A percentile compares a stretch with the other conserved stretches of the same genome.
Conservation (phyloP, 2,329 filamentous ascomycete genomes). For the Claviceps sp. region DNA sequence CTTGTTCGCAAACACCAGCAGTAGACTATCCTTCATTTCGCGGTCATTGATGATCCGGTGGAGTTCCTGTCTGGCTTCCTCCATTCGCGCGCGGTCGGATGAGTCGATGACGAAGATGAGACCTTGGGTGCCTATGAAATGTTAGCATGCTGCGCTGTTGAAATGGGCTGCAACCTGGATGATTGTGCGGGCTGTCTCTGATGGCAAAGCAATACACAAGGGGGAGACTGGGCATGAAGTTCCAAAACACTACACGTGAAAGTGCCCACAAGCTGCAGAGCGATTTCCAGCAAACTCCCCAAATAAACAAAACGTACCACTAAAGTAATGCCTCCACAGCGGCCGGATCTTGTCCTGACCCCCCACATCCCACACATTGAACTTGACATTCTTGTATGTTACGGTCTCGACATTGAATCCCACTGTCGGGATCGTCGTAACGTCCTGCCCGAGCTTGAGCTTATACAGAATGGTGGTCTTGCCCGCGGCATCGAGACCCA, state of each 20-base stretch:
- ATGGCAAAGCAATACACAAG: too few species aligned
- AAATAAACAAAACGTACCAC: slow-evolving; percentile 35
- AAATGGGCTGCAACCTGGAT: too few species aligned
- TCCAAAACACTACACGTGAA: too few species aligned
- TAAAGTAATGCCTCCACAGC: slow-evolving; percentile 98
- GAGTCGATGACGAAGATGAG: slow-evolving; percentile 99
- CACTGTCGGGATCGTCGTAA: slow-evolving; percentile 98
- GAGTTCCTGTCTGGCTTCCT: slow-evolving; percentile 95
- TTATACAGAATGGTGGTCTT: slow-evolving; percentile 99
- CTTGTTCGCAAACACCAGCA: slow-evolving; percentile 99
- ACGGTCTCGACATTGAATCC: slow-evolving; percentile 99
- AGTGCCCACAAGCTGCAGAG: too few species aligned
- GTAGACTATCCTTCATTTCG: slow-evolving; percentile 91
- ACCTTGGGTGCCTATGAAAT: slow-evolving; percentile 74
- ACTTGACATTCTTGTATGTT: slow-evolving; percentile 99
- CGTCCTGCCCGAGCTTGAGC: slow-evolving; percentile 98
- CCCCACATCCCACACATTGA: slow-evolving; percentile 99
- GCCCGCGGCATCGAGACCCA: slow-evolving; percentile 97
- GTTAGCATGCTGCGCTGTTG: too few species aligned
- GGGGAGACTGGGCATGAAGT: too few species aligned
- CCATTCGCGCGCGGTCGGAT: slow-evolving; percentile 88
- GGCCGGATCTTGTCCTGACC: slow-evolving; percentile 99
- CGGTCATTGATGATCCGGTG: slow-evolving; percentile 98
- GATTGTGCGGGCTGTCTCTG: too few species aligned
- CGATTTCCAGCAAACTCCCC: too few species aligned